phyloP scores from a whole-genome alignment of 768 basidiomycete genomes.

The Termitomyces sp. region DNA sequence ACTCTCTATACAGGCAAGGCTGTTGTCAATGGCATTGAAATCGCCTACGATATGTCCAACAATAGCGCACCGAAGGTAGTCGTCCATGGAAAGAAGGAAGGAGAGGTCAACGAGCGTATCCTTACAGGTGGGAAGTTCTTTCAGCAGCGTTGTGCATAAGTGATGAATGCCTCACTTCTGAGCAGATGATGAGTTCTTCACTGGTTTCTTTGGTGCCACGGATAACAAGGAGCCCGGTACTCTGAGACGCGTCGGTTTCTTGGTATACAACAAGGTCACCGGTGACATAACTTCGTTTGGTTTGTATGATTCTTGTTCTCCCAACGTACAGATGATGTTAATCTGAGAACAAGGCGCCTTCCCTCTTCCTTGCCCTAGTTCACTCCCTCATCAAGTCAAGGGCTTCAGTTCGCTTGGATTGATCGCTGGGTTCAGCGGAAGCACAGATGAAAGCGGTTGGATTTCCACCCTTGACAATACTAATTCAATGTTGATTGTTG shows the following conservation, averaged over 20 bases:
- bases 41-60: background rate
- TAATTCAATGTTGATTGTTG: background rate
- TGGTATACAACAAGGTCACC: background rate
- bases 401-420: constrained; percentile 6
- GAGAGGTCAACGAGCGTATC: background rate
- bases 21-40: background rate
- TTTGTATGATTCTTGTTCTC: background rate
- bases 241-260: constrained; percentile 4
- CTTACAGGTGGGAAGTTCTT: background rate
- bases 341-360: background rate
- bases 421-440: constrained; percentile 5
- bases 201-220: constrained; percentile 3
- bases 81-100: background rate
- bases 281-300: background rate
- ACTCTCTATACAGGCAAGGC: background rate
- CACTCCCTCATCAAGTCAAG: background rate
- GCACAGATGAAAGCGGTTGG: background rate
- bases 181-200: background rate
- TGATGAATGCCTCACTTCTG: background rate
- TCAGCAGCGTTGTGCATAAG: background rate
- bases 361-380: background rate
- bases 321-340: background rate
- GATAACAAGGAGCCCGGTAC: background rate
- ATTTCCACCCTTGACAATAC: background rate
- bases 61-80: background rate